Percentiles rank a stretch among this genome's conserved stretches.
These are phyloP conservation scores for Chaetomium olivaceum DNA, from an alignment of 2,329 filamentous ascomycete species.

Conservation along the genomic window DNA sequence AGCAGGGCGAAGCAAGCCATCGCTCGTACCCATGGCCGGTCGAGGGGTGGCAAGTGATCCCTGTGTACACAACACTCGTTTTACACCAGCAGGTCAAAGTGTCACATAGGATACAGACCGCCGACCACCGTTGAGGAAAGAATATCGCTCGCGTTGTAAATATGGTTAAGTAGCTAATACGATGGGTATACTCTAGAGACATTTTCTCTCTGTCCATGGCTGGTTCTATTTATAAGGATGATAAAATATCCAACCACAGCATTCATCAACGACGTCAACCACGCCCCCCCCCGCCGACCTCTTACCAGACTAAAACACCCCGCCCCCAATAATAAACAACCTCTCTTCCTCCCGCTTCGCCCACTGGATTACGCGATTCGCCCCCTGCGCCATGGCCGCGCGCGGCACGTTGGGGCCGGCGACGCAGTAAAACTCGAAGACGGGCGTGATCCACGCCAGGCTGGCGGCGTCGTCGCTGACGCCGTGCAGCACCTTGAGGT, in stretches of 20 bases:
- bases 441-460: conserved; percentile 85
- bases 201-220: background rate
- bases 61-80: background rate
- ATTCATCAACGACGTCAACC: no score
- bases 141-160: background rate
- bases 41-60: background rate
- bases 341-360: conserved; percentile 88
- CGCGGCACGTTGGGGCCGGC: conserved; percentile 70
- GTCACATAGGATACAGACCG: background rate
- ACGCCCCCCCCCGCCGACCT: no score
- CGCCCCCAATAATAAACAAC: conserved; percentile 96
- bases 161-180: background rate
- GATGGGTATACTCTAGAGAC: conserved; percentile 10
- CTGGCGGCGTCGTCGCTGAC: conserved; percentile 74
- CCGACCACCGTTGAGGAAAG: no score
- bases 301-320: conserved; percentile 62
- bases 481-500: conserved; percentile 83
- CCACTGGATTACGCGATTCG: conserved; percentile 90
- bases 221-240: no score
- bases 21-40: conserved; percentile 17
- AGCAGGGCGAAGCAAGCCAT: conserved; percentile 24
- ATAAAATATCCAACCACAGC: background rate
- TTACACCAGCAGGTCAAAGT: background rate
- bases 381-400: conserved; percentile 73
- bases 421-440: conserved; percentile 95